A percentile compares a stretch with the other conserved stretches of the same genome.
These are phyloP conservation scores for Phytopythium oedochilum DNA, from an alignment of 352 stramenopile species.

Conservation along the genomic window DNA sequence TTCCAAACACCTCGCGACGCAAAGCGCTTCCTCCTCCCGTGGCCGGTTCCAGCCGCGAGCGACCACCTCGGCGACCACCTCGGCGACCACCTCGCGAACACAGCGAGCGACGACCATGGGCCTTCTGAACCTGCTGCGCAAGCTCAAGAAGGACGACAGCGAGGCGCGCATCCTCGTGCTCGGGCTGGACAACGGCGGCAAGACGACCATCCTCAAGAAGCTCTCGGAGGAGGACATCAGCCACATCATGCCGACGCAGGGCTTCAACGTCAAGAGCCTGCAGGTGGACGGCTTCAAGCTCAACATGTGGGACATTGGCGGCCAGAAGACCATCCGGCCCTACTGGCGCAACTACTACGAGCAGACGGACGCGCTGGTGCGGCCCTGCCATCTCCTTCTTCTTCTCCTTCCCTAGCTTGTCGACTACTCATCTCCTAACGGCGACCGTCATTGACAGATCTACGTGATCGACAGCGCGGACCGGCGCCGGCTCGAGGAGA, in stretches of 20 bases:
- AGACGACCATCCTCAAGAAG: conserved; percentile 97
- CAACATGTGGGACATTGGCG: conserved; percentile 98
- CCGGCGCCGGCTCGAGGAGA: conserved; percentile 90
- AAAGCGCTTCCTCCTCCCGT: not conserved
- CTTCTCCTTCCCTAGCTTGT: too few species aligned
- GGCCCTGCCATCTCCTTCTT: too few species aligned
- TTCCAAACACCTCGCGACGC: conserved; percentile 1
- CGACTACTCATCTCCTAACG: too few species aligned
- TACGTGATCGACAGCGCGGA: conserved; percentile 96
- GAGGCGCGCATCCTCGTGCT: conserved; percentile 94
- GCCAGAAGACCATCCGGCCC: conserved; percentile 98
- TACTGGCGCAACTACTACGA: conserved; percentile 99
- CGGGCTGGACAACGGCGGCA: conserved; percentile 94
- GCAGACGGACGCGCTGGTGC: conserved; percentile 90
- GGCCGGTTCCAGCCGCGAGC: not conserved
- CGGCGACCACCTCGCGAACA: too few species aligned
- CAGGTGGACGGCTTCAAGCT: conserved; percentile 96
- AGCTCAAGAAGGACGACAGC: conserved; percentile 94
- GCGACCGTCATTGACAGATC: too few species aligned
- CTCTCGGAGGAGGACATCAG: conserved; percentile 94
- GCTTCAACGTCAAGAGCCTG: conserved; percentile 97
- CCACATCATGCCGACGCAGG: conserved; percentile 92
- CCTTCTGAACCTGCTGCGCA: conserved; percentile 91
- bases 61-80: too few species aligned
- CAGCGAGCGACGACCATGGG: conserved; percentile 82